These are phyloP conservation scores for Xylaria arbuscula DNA, from an alignment of 2,329 filamentous ascomycete species.

Conservation along the genomic window DNA sequence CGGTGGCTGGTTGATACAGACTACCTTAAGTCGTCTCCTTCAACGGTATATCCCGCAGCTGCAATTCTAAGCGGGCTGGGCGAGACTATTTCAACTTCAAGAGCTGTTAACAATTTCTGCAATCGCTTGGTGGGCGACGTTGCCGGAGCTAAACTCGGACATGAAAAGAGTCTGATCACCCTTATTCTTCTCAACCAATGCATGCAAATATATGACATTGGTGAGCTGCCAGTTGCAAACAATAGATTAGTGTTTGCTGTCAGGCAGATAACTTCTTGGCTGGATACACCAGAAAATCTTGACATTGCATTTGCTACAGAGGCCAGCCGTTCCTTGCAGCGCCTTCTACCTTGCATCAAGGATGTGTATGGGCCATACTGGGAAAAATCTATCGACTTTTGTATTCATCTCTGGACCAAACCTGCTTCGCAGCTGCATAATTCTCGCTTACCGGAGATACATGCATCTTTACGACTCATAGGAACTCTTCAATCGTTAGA, in stretches of 20 bases:
- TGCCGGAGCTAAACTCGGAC: slow-evolving; percentile 59
- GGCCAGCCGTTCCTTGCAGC: slow-evolving; percentile 66
- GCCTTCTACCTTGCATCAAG: slow-evolving; percentile 77
- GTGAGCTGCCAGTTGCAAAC: slow-evolving; percentile 66
- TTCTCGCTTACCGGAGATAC: slow-evolving; percentile 69
- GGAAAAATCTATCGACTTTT: slow-evolving; percentile 72
- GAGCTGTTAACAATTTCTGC: slow-evolving; percentile 63
- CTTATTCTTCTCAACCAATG: slow-evolving; percentile 67
- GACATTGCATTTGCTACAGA: slow-evolving; percentile 60
- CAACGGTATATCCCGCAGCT: slow-evolving; percentile 60
- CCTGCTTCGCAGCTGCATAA: slow-evolving; percentile 57
- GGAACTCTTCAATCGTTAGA: slow-evolving; percentile 70
- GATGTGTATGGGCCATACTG: slow-evolving; percentile 92
- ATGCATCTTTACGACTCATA: slow-evolving; percentile 79
- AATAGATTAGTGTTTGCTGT: slow-evolving; percentile 85
- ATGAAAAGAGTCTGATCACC: slow-evolving; percentile 59
- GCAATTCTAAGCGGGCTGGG: slow-evolving; percentile 65
- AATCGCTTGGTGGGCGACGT: slow-evolving; percentile 71
- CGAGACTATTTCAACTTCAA: slow-evolving; percentile 61
- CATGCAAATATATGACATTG: slow-evolving; percentile 62
- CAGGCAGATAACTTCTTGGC: slow-evolving; percentile 79
- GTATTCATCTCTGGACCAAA: slow-evolving; percentile 67
- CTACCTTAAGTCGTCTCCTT: slow-evolving; percentile 59
- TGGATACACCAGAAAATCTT: slow-evolving; percentile 63
- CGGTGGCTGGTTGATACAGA: slow-evolving; percentile 59